Evolutionary conservation across 2,329 filamentous ascomycete species (phyloP), one percentile per base, ranked within the genome.

Genomic region (Ophiostoma sp.): DNA sequence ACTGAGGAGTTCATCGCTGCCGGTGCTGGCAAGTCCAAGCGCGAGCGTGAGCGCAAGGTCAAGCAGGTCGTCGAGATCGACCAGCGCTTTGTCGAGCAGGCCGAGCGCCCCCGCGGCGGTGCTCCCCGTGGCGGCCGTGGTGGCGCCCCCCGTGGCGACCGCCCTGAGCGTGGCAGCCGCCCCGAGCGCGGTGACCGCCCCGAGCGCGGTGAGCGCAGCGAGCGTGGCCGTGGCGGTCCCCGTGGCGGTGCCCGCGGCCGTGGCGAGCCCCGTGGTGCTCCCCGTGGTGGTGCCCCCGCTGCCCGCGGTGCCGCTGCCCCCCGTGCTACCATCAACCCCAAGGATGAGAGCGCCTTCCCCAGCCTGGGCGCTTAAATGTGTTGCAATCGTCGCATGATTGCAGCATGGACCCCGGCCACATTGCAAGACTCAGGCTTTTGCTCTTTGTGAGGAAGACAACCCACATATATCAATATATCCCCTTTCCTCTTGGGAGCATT

Each of bases 31-130:
- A 97, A 97, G 90, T 81, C 88, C 80, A 85, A 87, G 84, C 91
- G 92, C 79, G 89, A 94, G 84, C 92, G 93, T 79, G 90, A 94
- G 85, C 90, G 91, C 84, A 95, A 95, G 88, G 87, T 91, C 83
- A 97, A 97, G 90, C 88, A 92, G 81, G 82, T 91, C 79, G 80
- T 98, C 77, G 93, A 96, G 78, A 92, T 97, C 75, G 94, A 97
- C 81, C 88, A 93, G 83, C 87, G 91, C 78, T 93, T 86, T 80
- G 85, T 92, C 76, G 91, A 94, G 83, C 85, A 94, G 83, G 85
- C 86, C 72, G 85, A 89, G 76, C 87, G 88, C 74, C 81, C 84
- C 75, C 83, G 85, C 76, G 81, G 85, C 75, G 81, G 84, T 69
- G 83, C 82, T 72, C 78, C 81, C 72, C 70, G 71, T 31, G 70